Base-by-base conservation (phyloP, 225 moss, liverwort and hornwort species). In the Sphagnum tenellum region DNA sequence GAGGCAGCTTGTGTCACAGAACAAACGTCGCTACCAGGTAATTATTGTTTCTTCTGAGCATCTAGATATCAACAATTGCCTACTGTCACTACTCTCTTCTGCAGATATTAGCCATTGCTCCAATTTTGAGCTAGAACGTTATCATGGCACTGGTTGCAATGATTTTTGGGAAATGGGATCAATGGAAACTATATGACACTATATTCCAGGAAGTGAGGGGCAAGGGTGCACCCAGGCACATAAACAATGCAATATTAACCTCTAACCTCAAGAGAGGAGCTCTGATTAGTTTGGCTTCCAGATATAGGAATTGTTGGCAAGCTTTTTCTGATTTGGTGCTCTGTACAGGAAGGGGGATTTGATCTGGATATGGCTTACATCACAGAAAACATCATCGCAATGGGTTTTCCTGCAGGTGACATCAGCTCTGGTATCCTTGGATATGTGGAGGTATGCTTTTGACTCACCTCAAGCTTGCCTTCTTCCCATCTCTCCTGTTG, bases 21-120 rank as follows among this genome's bases (percentile, higher is more conserved):
- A 79, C 71, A 89, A 89, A 72, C 83, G 76, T 60, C 85, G 86
- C 51, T 81, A 77, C 67, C 94, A 91, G 94, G 94, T 94, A 81
- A 74, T 62, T 53, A 5, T 48, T 66, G 29, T 46, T 29, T 29
- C 29, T 29, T 29, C 29, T 29, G 29, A 29, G 29, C 29, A 29
- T 29, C 29, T 29, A 29, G 29, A 29, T 29, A 29, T 29, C 29
- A 29, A 29, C 29, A 29, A 29, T 29, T 29, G 29, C 29, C 29
- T 29, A 29, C 29, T 29, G 29, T 29, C 29, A 29, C 29, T 29
- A 29, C 29, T 29, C 29, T 29, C 29, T 29, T 29, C 29, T 29
- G 29, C 29, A 29, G 29, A 29, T 0, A 29, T 29, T 29, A 29
- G 29, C 29, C 29, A 29, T 29, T 29, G 29, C 29, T 29, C 29